Conservation (phyloP, 495 filamentous ascomycete genomes). For the Entonaema liquescens region DNA sequence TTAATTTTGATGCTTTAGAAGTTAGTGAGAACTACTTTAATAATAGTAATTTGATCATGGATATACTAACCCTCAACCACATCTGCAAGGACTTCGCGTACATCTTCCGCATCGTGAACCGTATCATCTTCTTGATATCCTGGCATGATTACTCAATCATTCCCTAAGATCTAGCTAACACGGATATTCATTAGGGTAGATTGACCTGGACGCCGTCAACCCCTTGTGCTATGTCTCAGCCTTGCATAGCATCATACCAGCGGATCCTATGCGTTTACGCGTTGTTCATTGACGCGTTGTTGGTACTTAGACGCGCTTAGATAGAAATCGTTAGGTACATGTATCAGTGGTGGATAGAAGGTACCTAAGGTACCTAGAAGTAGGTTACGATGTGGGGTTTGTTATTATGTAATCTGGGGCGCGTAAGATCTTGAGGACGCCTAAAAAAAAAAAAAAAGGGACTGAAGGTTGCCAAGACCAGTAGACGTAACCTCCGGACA, state of each 20-base stretch:
- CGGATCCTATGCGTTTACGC: constrained; percentile 13
- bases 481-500: neutral
- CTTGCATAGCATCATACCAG: constrained; percentile 8
- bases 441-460: neutral
- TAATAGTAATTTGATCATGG: neutral
- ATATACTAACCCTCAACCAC: constrained; percentile 39
- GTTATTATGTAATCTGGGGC: neutral
- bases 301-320: constrained; percentile 21
- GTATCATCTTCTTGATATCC: constrained; percentile 14
- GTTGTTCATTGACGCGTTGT: constrained; percentile 32
- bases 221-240: constrained; percentile 8
- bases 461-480: neutral
- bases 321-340: no score
- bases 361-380: neutral
- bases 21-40: constrained; percentile 8
- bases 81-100: constrained; percentile 34
- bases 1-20: constrained; percentile 56
- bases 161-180: neutral
- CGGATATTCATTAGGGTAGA: neutral
- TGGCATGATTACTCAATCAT: constrained; percentile 19
- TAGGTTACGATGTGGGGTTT: neutral
- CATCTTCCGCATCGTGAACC: constrained; percentile 5
- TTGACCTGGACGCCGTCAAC: neutral
- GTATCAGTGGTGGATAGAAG: no score
- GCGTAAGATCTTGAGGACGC: neutral